phyloP scores from a whole-genome alignment of 352 stramenopile genomes.

The Pythium monospermum region DNA sequence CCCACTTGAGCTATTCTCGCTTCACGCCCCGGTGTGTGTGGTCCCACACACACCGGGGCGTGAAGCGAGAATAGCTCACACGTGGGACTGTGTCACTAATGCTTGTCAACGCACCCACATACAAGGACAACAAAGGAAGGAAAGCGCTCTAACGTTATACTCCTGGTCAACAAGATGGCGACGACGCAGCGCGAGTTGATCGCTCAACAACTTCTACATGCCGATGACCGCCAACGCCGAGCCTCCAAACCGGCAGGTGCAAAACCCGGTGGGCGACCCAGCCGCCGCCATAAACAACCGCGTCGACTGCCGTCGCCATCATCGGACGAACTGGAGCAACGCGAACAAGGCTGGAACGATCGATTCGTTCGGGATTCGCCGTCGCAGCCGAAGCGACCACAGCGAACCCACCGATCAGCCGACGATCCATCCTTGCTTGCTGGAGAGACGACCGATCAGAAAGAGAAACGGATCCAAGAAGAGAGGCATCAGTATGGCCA shows the following conservation, averaged over 20 bases:
- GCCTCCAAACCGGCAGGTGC: constrained; percentile 11
- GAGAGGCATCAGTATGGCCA: constrained; percentile 51
- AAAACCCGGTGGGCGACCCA: constrained; percentile 16
- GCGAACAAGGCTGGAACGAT: constrained; percentile 72
- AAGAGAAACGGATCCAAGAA: constrained; percentile 47
- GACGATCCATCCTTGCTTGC: not conserved
- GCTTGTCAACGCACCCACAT: too few species aligned
- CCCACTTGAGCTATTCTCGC: too few species aligned
- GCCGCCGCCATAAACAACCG: constrained; percentile 24
- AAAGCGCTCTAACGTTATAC: too few species aligned
- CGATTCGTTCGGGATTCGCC: constrained; percentile 58
- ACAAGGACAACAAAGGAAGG: too few species aligned
- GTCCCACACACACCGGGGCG: too few species aligned
- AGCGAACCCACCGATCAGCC: constrained; percentile 17
- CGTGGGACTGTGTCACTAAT: too few species aligned
- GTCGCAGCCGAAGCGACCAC: constrained; percentile 40
- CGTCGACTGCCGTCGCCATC: constrained; percentile 37
- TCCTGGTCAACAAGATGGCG: constrained; percentile 39
- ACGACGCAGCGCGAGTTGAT: constrained; percentile 40
- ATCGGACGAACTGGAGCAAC: constrained; percentile 47
- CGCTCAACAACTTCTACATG: constrained; percentile 40
- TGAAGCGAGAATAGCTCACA: too few species aligned
- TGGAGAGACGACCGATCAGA: constrained; percentile 14
- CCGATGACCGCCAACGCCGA: not conserved
- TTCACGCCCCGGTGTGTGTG: too few species aligned